These are phyloP conservation scores for Aspergillus fijiensis DNA, from an alignment of 2,329 filamentous ascomycete genomes.

Conservation along the genomic window DNA sequence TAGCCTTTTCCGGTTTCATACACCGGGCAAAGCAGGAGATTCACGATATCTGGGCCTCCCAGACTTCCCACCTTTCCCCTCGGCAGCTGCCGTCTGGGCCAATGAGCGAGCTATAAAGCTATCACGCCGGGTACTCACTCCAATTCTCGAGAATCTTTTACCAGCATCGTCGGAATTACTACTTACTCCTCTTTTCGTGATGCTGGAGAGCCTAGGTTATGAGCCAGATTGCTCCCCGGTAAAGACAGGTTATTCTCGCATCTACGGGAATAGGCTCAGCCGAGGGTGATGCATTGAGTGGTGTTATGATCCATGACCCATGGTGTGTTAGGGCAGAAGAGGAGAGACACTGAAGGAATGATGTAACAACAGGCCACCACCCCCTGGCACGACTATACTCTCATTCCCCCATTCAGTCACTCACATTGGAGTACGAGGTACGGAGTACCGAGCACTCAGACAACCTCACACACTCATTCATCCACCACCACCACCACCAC, in stretches of 20 bases:
- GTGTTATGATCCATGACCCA: too few relatives aligned
- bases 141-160: constrained; percentile 33
- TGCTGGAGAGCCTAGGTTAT: background rate
- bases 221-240: background rate
- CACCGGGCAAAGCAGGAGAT: constrained; percentile 46
- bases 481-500: too few relatives aligned
- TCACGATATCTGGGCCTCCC: constrained; percentile 32
- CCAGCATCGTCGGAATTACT: constrained; percentile 22
- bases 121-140: constrained; percentile 23
- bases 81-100: constrained; percentile 31
- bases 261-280: background rate
- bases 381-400: too few relatives aligned
- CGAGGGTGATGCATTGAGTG: background rate
- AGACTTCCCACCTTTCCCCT: constrained; percentile 18
- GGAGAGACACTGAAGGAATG: background rate
- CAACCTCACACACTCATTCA: too few relatives aligned
- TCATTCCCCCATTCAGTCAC: too few relatives aligned
- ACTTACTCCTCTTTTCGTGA: constrained; percentile 16
- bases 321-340: background rate
- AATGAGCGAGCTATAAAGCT: constrained; percentile 25
- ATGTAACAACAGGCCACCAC: background rate
- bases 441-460: too few relatives aligned
- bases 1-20: constrained; percentile 43
- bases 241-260: background rate
- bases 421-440: too few relatives aligned